Evolutionary conservation across 345 rosid genomes (phyloP), one percentile per base, ranked within the genome.

Genomic region (Euclidium syriacum): DNA sequence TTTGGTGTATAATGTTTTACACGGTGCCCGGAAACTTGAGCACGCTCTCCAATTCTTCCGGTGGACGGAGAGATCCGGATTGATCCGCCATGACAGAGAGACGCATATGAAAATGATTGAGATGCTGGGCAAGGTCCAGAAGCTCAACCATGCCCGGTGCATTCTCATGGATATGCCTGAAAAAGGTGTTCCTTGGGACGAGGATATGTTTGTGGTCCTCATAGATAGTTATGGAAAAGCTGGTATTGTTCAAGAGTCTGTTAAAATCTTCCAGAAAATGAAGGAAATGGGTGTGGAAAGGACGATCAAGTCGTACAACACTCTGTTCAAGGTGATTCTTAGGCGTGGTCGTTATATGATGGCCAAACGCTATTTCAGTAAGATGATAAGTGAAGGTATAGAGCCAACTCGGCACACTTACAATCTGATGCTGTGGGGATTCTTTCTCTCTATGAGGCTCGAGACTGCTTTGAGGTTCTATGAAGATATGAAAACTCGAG

Each of bases 41-140:
- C 98, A 88, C 32, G 98, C 95, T 35, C 95, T 91, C 66, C 98
- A 91, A 61, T 91, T 91, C 80, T 91, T 86, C 67, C 74, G 98
- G 43, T 91, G 95, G 98, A 81, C 91, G 4, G 95, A 91, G 75
- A 90, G 98, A 63, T 68, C 95, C 11, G 92, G 92, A 9, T 73
- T 88, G 75, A 77, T 88, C 65, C 67, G 67, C 19, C 98, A 91
- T 43, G 86, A 88, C 73, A 80, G 82, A 20, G 86, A 82, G 40
- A 84, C 86, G 4, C 86, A 86, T 52, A 56, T 81, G 85, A 86
- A 86, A 73, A 88, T 88, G 33, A 83, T 91, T 54, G 78, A 86
- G 81, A 85, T 85, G 52, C 32, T 91, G 5, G 92, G 98, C n/a
- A 58, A 80, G 51, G 88, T 76, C 20, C 72, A 77, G 0, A 91